Base-by-base conservation (phyloP, 495 filamentous ascomycete species). In the Lophiotrema nucula region DNA sequence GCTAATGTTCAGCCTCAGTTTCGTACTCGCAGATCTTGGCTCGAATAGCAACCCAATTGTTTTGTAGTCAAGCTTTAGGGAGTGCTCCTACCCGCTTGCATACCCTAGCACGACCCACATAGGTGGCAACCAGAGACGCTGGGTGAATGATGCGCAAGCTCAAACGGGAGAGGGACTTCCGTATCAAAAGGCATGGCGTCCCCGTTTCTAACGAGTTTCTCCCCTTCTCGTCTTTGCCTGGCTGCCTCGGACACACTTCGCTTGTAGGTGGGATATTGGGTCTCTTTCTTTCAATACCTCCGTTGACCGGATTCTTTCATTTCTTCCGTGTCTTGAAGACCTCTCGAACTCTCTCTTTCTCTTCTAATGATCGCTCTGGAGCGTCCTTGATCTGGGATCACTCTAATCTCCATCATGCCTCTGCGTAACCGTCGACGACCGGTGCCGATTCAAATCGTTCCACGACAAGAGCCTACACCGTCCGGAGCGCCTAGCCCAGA, bases 301-400 rank as follows among this genome's bases (percentile, higher is more conserved):
- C 56, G 56, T 59, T 59, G 56, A 59, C 41, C 56, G 56, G 56
- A 53, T 46, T 28, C 27, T 16, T 52, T 52, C 31, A 19, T 38
- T 59, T 43, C 47, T 13, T 46, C 24, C 37, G 13, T 27, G 43
- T 55, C 43, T 44, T 43, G 49, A 41, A 16, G 56, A 53, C 56
- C 23, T 47, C 8, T 37, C 27, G n/a, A 11, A 21, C 16, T 21
- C n/a, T n/a, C 39, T 48, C 2, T 54, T 23, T 25, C 37, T 25
- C 22, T 16, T 55, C 31, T 53, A 35, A 47, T 46, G 27, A 23
- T 24, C 38, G 26, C 18, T 28, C 33, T 42, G 28, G 37, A 47
- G 24, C 25, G 15, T 23, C 12, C 26, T 23, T 54, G 47, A 4
- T 21, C 31, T 23, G 15, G 5, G 22, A 26, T 38, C 39, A 1